These are phyloP conservation scores for Globisporangium barbulae DNA, from an alignment of 352 stramenopile genomes.

Conservation along the genomic window DNA sequence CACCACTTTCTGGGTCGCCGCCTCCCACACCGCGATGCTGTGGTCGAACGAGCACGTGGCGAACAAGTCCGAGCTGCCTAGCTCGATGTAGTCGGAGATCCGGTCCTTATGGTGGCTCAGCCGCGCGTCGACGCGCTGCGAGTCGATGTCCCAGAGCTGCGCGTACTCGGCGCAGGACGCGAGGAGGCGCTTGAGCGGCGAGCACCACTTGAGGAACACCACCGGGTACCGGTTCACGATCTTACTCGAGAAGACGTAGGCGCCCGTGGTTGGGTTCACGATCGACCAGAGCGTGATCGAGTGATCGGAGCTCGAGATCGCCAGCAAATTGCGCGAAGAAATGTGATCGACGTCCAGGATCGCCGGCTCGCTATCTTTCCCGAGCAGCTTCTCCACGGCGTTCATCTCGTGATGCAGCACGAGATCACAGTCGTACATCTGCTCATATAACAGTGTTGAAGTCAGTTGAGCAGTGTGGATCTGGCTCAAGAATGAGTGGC, in stretches of 20 bases:
- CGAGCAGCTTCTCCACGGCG: constrained; percentile 40
- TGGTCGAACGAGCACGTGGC: constrained; percentile 77
- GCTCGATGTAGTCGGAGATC: constrained; percentile 54
- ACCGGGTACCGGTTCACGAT: constrained; percentile 51
- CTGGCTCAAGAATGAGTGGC: not conserved
- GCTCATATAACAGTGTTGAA: not conserved
- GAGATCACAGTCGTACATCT: constrained; percentile 70
- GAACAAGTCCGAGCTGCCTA: constrained; percentile 50
- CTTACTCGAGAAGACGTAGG: constrained; percentile 63
- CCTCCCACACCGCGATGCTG: constrained; percentile 69
- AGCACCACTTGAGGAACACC: constrained; percentile 55
- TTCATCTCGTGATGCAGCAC: constrained; percentile 65
- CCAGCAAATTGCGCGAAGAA: constrained; percentile 43
- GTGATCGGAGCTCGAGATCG: constrained; percentile 50
- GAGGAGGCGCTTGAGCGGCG: constrained; percentile 43
- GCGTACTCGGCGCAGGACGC: constrained; percentile 41
- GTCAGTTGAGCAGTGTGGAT: not conserved
- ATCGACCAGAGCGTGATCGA: constrained; percentile 66
- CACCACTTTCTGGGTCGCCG: constrained; percentile 36
- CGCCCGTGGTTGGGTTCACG: constrained; percentile 51
- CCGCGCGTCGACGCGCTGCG: constrained; percentile 24
- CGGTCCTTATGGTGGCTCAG: constrained; percentile 40
- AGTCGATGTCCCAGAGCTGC: constrained; percentile 72
- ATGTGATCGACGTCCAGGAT: constrained; percentile 65
- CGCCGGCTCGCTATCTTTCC: constrained; percentile 27